Conservation (phyloP, 805 yeast species). For the Metschnikowia corniflorae region DNA sequence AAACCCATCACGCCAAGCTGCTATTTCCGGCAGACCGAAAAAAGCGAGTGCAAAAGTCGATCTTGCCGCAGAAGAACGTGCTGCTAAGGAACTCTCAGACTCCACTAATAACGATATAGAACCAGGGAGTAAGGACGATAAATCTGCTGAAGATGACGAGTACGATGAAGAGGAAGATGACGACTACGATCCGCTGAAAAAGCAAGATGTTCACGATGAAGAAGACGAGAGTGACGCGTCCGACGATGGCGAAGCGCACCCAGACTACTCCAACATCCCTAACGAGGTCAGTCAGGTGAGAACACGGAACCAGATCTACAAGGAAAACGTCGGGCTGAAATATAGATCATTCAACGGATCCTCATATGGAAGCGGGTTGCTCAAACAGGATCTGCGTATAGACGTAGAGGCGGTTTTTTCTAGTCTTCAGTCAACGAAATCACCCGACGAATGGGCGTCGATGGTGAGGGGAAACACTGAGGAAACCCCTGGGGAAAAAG, state of each 20-base stretch:
- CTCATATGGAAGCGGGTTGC: conserved; percentile 9
- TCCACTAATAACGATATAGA: too few relatives aligned
- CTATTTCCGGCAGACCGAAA: too few relatives aligned
- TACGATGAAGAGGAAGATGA: conserved; percentile 57
- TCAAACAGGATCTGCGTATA: conserved; percentile 20
- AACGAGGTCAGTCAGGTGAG: conserved; percentile 55
- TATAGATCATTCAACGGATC: too few relatives aligned
- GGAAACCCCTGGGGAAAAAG: conserved; percentile 13
- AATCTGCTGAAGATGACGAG: conserved; percentile 34
- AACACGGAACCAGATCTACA: conserved; percentile 60
- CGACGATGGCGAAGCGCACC: conserved; percentile 21
- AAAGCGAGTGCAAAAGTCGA: too few relatives aligned
- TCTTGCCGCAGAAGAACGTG: too few relatives aligned
- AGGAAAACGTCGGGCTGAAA: conserved; percentile 28
- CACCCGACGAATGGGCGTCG: conserved; percentile 16
- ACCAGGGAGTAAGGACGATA: too few relatives aligned
- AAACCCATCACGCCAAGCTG: too few relatives aligned
- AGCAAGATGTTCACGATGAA: conserved; percentile 12
- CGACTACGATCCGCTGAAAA: conserved; percentile 48
- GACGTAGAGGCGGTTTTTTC: conserved; percentile 34
- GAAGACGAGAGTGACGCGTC: conserved; percentile 16
- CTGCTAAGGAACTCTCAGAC: too few relatives aligned
- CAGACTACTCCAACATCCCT: conserved; percentile 50
- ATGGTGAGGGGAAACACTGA: conserved; percentile 10
- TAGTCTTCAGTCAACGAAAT: conserved; percentile 9